These are phyloP conservation scores for Prunus mume DNA, from an alignment of 306 rosid genomes.

Conservation along the genomic window DNA sequence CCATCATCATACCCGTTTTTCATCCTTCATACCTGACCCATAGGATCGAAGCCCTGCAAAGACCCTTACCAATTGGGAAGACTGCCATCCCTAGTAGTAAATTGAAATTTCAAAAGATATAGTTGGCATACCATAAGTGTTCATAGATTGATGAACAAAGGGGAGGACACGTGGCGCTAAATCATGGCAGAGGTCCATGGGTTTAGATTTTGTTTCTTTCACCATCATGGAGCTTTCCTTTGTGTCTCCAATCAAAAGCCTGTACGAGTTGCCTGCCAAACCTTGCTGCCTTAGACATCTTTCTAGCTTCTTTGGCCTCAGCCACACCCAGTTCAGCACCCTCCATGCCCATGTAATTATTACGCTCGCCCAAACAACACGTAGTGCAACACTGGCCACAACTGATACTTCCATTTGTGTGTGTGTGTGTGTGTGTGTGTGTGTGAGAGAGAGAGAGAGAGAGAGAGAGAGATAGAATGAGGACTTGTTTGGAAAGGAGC, in stretches of 20 bases:
- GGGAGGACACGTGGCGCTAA: conserved; percentile 33
- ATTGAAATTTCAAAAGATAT: background rate
- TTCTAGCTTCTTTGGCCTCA: conserved; percentile 53
- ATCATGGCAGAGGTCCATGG: conserved; percentile 39
- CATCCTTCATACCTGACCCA: too few relatives aligned
- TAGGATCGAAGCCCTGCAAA: too few relatives aligned
- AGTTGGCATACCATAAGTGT: conserved; percentile 30
- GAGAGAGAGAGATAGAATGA: too few relatives aligned
- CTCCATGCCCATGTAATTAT: conserved; percentile 34
- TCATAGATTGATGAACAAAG: conserved; percentile 23
- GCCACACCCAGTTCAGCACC: conserved; percentile 46
- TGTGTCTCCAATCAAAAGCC: conserved; percentile 32
- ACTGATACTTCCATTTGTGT: background rate
- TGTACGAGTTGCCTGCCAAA: conserved; percentile 41
- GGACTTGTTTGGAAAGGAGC: too few relatives aligned
- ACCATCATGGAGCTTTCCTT: conserved; percentile 19
- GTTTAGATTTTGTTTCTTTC: conserved; percentile 32
- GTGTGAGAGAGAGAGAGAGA: background rate
- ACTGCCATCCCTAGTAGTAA: too few relatives aligned
- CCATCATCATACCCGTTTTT: too few relatives aligned
- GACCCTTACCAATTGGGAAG: too few relatives aligned
- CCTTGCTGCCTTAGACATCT: conserved; percentile 44
- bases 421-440: background rate
- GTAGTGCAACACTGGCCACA: background rate
- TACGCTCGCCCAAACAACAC: background rate